These are phyloP conservation scores for Fusarium vanettenii DNA, from an alignment of 2,329 filamentous ascomycete species.

Conservation along the genomic window DNA sequence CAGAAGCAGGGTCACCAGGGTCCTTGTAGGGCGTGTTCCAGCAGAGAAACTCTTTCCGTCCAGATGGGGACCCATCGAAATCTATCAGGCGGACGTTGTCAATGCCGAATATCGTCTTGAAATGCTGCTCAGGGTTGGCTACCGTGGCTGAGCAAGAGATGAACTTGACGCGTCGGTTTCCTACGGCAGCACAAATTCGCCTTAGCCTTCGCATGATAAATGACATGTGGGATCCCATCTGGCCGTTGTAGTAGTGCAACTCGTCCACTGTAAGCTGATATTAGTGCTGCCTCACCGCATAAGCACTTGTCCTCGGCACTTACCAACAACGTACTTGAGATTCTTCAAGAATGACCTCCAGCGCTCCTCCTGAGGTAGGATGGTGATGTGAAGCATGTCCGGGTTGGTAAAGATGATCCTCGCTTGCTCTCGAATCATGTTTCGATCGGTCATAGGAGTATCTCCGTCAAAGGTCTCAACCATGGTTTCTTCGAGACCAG, in stretches of 20 bases:
- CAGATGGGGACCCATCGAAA: slow-evolving; percentile 90
- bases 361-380: slow-evolving; percentile 88
- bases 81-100: slow-evolving; percentile 84
- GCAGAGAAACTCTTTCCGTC: slow-evolving; percentile 93
- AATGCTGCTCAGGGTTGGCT: slow-evolving; percentile 90
- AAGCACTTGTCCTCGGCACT: slow-evolving; percentile 32
- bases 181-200: slow-evolving; percentile 88
- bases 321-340: slow-evolving; percentile 84
- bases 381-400: slow-evolving; percentile 96
- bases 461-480: slow-evolving; percentile 98
- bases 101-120: slow-evolving; percentile 93
- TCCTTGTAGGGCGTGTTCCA: slow-evolving; percentile 99
- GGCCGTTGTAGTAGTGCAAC: slow-evolving; percentile 94
- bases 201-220: slow-evolving; percentile 93
- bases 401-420: slow-evolving; percentile 97
- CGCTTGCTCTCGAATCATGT: slow-evolving; percentile 85
- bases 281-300: slow-evolving; percentile 3
- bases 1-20: slow-evolving; percentile 85
- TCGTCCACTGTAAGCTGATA: slow-evolving; percentile 71
- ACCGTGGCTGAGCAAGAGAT: slow-evolving; percentile 97
- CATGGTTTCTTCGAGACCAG: slow-evolving; percentile 77
- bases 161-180: slow-evolving; percentile 87
- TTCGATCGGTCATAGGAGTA: slow-evolving; percentile 83
- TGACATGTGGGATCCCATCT: slow-evolving; percentile 93
- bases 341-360: slow-evolving; percentile 93